Evolutionary conservation across 2,329 filamentous ascomycete genomes (phyloP).

Genomic region (Colletotrichum spaethianum): DNA sequence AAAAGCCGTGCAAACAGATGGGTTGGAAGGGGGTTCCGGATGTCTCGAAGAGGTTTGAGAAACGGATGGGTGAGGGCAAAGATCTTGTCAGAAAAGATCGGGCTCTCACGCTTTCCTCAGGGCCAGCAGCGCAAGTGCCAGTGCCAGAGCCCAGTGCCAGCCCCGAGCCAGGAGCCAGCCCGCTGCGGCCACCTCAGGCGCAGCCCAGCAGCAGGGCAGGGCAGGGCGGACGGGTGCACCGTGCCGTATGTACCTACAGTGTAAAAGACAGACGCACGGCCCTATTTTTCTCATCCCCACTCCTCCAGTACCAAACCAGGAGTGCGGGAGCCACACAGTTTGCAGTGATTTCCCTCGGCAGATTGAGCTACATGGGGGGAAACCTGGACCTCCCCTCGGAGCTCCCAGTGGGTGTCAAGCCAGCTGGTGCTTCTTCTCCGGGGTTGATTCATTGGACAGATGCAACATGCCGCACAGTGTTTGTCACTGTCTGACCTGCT

Average conservation of each 20-base stretch:
- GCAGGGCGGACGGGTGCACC: not conserved
- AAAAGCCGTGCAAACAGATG: conserved; percentile 38
- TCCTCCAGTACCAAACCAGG: not conserved
- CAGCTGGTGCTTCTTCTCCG: conserved; percentile 18
- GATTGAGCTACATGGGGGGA: conserved; percentile 32
- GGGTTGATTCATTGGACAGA: conserved; percentile 31
- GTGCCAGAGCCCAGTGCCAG: conserved; percentile 6
- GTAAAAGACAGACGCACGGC: not conserved
- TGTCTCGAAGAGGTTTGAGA: conserved; percentile 46
- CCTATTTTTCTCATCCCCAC: not conserved
- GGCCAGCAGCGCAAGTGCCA: conserved; percentile 21
- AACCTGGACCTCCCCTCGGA: conserved; percentile 2
- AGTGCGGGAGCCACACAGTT: conserved; percentile 31
- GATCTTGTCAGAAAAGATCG: conserved; percentile 44
- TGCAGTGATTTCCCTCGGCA: conserved; percentile 6
- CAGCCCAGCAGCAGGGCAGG: conserved; percentile 6
- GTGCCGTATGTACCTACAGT: not conserved
- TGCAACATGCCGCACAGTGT: conserved; percentile 38
- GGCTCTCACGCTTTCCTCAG: conserved; percentile 35
- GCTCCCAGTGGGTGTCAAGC: conserved; percentile 15
- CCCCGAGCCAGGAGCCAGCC: conserved; percentile 2
- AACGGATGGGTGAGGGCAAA: conserved; percentile 43
- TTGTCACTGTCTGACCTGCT: not conserved
- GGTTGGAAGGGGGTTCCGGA: conserved; percentile 40
- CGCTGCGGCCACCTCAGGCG: conserved; percentile 9